Evolutionary conservation across 1,139 yeast genomes (phyloP), one percentile per base, ranked within the genome.

Genomic region (Zygoascus meyerae): DNA sequence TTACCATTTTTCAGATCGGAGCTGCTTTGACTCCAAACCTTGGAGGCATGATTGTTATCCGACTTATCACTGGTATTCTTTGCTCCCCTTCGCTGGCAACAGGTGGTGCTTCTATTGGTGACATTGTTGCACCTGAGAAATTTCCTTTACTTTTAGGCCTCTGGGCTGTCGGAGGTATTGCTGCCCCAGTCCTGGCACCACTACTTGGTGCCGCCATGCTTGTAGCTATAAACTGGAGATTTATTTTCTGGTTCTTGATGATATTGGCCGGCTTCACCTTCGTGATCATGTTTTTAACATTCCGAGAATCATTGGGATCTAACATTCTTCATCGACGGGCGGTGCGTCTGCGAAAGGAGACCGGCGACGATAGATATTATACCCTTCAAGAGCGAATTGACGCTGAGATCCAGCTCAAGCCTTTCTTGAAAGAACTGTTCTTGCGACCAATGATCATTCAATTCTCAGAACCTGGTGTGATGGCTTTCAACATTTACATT

Each of bases 21-120:
- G 56, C 64, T 4, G 69, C 69, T 1, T 68, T 81, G 44, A 67
- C 79, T 1, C 65, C 71, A 26, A 79, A 79, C 53, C 72, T 82
- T 34, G 63, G 65, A 2, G 59, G 63, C 1, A 55, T 69, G 18
- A 68, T 86, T 43, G 83, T 86, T 1, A 67, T 86, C 45, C 72
- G 97, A 56, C 84, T 87, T 62, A 77, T 89, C 55, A 76, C 87
- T 35, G 97, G 97, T 3, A 71, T 83, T 29, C 73, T 84, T 49
- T 86, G 94, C 0, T 79, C 92, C 3, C 96, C 96, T 4, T 89
- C 95, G 0, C 72, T 89, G 61, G 81, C 95, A 3, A 79, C 86
- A 55, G 95, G 92, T 9, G 94, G 90, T 49, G 97, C 95, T 49
- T 79, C 95, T 2, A 77, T 87, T 51, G 75, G 83, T 49, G 97